Percentiles rank a stretch among this genome's conserved stretches.
phyloP scores from a whole-genome alignment of 176 grass and related monocot species.

The Puya raimondii region DNA sequence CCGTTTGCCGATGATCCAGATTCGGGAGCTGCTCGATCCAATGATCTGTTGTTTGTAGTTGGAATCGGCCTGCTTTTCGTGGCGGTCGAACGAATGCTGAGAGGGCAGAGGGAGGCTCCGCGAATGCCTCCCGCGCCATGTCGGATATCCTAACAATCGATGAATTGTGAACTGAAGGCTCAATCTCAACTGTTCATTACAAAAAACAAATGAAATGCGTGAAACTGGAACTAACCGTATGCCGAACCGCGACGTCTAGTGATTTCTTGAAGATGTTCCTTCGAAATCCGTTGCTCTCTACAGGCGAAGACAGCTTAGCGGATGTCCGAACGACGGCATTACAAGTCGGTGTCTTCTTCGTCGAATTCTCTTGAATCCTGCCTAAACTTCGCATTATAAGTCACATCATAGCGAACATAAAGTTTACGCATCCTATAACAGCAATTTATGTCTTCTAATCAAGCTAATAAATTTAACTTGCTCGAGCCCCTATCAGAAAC shows the following conservation, averaged over 20 bases:
- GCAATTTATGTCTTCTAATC: too few relatives aligned
- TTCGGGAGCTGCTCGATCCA: not conserved
- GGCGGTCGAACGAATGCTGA: slow-evolving; percentile 13
- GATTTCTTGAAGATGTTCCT: slow-evolving; percentile 11
- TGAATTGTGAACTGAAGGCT: not conserved
- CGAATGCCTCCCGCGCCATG: slow-evolving; percentile 5
- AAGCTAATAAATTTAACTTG: too few relatives aligned
- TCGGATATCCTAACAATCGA: slow-evolving; percentile 2
- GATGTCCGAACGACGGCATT: not conserved
- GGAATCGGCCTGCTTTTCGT: too few relatives aligned
- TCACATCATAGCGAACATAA: too few relatives aligned
- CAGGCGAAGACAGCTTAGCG: not conserved
- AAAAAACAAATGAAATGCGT: not conserved
- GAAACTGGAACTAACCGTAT: slow-evolving; percentile 12
- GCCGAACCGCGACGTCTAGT: slow-evolving; percentile 5
- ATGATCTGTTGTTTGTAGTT: not conserved
- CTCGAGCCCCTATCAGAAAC: too few relatives aligned
- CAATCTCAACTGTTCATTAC: too few relatives aligned
- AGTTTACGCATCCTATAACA: too few relatives aligned
- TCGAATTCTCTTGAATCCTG: not conserved
- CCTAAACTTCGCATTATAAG: not conserved
- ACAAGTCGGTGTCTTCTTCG: not conserved
- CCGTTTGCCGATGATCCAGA: not conserved
- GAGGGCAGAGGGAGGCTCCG: slow-evolving; percentile 9
- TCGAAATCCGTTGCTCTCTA: slow-evolving; percentile 7